Evolutionary conservation across 75 land plant genomes (phyloP).

Genomic region (Picea sitchensis): DNA sequence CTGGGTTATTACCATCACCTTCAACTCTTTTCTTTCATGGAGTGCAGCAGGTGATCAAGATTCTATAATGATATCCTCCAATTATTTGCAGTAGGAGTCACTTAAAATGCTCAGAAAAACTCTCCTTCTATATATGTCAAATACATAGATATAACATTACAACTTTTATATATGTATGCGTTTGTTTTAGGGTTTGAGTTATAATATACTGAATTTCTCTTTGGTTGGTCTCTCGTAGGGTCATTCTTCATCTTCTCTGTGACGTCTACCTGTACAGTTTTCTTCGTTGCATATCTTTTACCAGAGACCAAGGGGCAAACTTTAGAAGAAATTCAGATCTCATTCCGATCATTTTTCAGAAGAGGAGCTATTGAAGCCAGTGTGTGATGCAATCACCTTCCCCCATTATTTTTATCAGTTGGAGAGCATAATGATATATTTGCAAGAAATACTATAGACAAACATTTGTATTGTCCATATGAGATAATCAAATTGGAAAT

Average conservation of each 20-base stretch:
- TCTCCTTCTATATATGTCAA: not conserved
- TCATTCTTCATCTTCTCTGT: conserved; percentile 34
- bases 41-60: conserved; percentile 29
- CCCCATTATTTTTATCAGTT: too few relatives aligned
- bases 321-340: conserved; percentile 37
- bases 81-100: not conserved
- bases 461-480: too few relatives aligned
- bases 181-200: not conserved
- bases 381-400: too few relatives aligned
- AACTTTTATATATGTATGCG: not conserved
- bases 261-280: conserved; percentile 22
- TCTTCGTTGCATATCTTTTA: conserved; percentile 25
- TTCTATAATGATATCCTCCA: not conserved
- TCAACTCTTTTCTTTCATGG: conserved; percentile 38
- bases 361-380: too few relatives aligned
- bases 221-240: conserved; percentile 12
- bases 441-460: too few relatives aligned
- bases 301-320: conserved; percentile 44
- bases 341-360: conserved; percentile 4
- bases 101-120: not conserved
- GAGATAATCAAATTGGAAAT: too few relatives aligned
- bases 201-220: not conserved
- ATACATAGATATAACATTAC: not conserved
- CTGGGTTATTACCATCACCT: conserved; percentile 33
- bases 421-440: too few relatives aligned